A percentile compares a stretch with the other conserved stretches of the same genome.
These are phyloP conservation scores for Termitomyces sp. DNA, from an alignment of 768 basidiomycete genomes.

Conservation along the genomic window DNA sequence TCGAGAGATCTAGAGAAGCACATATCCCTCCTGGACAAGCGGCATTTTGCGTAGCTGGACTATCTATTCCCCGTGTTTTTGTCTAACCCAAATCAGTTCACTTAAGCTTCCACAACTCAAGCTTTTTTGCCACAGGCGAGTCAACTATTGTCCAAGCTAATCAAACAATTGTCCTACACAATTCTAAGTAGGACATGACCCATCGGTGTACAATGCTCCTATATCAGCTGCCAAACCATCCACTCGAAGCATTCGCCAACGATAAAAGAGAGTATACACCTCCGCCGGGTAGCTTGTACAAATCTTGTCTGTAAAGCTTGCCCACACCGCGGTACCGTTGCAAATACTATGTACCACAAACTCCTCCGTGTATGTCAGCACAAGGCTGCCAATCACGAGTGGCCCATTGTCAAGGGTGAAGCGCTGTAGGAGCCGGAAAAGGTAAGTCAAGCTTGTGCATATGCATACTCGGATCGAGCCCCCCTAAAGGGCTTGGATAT, in stretches of 20 bases:
- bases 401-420: not conserved
- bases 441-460: too few relatives aligned
- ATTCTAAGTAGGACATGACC: not conserved
- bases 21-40: not conserved
- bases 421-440: not conserved
- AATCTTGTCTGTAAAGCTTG: constrained; percentile 1
- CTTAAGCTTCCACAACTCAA: not conserved
- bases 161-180: not conserved
- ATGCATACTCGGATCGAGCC: too few relatives aligned
- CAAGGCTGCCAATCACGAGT: not conserved
- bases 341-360: constrained; percentile 3
- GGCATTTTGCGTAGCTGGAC: not conserved
- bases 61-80: not conserved
- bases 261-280: not conserved
- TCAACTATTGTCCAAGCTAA: not conserved
- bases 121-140: too few relatives aligned
- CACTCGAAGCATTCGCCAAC: not conserved
- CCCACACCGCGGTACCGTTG: not conserved
- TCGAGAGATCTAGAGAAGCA: too few relatives aligned
- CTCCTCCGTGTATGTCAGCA: constrained; percentile 1
- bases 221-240: not conserved
- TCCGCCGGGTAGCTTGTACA: not conserved
- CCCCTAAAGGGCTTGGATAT: not conserved
- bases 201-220: not conserved
- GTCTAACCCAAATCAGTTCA: not conserved